These are phyloP conservation scores for Citrus inodora DNA, from an alignment of 345 rosid species.

Conservation along the genomic window DNA sequence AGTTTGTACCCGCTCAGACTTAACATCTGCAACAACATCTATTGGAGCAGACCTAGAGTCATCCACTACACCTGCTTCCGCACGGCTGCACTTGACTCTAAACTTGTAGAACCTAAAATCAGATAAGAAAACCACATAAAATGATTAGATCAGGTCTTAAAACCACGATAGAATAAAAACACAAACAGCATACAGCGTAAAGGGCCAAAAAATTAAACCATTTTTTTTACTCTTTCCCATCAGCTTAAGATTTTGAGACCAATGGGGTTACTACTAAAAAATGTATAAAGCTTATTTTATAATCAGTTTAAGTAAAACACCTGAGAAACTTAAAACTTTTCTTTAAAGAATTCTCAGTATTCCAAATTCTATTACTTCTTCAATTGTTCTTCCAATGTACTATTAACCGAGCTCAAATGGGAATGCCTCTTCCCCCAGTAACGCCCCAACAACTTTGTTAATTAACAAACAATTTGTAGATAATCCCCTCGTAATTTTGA, in stretches of 20 bases:
- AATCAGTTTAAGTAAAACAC: neutral
- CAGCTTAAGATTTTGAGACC: neutral
- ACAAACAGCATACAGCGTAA: neutral
- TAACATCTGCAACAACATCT: conserved; percentile 76
- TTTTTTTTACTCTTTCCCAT: neutral
- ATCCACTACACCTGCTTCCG: conserved; percentile 41
- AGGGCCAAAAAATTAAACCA: no score
- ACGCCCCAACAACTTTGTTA: neutral
- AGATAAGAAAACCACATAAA: neutral
- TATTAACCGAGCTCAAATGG: neutral
- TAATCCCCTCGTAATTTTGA: neutral
- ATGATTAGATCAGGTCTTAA: neutral
- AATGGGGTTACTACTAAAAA: neutral
- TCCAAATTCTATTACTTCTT: neutral
- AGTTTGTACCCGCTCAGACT: conserved; percentile 63
- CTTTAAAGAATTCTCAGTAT: neutral
- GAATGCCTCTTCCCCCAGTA: neutral
- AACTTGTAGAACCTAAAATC: conserved; percentile 50
- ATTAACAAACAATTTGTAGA: neutral
- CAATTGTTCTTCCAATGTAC: neutral
- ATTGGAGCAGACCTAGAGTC: conserved; percentile 51
- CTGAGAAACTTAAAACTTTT: neutral
- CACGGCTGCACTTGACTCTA: conserved; percentile 57
- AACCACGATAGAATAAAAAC: neutral
- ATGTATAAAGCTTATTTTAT: neutral